phyloP scores from a whole-genome alignment of 2,329 filamentous ascomycete genomes.

The Davidsoniella eucalypti region DNA sequence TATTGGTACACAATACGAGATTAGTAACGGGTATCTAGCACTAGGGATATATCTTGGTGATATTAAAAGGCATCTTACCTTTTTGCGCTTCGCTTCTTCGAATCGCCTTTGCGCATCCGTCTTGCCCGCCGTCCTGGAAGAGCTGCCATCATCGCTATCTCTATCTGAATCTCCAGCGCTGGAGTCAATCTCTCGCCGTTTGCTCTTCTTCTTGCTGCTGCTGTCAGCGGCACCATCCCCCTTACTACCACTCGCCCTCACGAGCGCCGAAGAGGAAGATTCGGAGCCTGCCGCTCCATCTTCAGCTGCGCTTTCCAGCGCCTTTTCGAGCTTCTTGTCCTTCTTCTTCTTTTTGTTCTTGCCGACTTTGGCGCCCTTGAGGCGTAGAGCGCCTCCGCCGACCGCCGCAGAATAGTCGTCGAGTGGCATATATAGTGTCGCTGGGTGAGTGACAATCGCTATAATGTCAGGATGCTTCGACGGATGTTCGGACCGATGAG shows the following conservation, averaged over 20 bases:
- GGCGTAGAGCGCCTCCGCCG: constrained; percentile 60
- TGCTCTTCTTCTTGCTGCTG: not conserved
- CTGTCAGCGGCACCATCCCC: not conserved
- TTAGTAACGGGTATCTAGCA: too few species aligned
- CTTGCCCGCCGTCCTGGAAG: constrained; percentile 31
- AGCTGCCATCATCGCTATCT: constrained; percentile 13
- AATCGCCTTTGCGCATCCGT: constrained; percentile 71
- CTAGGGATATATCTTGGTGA: not conserved
- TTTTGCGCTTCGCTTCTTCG: constrained; percentile 65
- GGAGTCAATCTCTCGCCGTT: not conserved
- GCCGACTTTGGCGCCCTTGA: constrained; percentile 58
- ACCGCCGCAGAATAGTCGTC: constrained; percentile 55
- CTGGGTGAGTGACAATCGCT: too few species aligned
- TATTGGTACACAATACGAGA: constrained; percentile 20
- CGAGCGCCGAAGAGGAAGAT: too few species aligned
- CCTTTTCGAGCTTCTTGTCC: constrained; percentile 32
- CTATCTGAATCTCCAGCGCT: not conserved
- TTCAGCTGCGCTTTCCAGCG: constrained; percentile 14
- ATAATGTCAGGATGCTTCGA: too few species aligned
- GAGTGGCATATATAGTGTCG: constrained; percentile 38
- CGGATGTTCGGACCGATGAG: too few species aligned
- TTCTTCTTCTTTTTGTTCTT: constrained; percentile 52
- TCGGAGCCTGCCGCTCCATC: not conserved
- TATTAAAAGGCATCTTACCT: constrained; percentile 36
- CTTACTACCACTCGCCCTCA: too few species aligned